A percentile compares a stretch with the other conserved stretches of the same genome.
Conservation (phyloP, 2,329 filamentous ascomycete species). For the Alternaria triticimaculans region DNA sequence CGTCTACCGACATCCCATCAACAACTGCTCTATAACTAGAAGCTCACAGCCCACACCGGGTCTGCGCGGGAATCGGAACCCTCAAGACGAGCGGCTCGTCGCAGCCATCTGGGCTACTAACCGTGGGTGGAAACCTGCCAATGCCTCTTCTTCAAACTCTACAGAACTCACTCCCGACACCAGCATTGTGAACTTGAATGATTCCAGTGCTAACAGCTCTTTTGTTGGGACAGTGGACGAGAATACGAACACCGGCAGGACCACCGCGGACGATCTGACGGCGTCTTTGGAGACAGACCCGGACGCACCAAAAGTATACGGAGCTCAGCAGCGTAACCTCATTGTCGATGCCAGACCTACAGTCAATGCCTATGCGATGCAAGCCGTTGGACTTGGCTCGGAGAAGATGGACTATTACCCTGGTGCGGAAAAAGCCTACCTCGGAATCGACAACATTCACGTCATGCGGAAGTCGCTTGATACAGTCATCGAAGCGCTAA, state of each 20-base stretch:
- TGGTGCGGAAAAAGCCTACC: slow-evolving; percentile 86
- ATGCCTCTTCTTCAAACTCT: slow-evolving; percentile 31
- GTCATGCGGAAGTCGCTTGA: slow-evolving; percentile 93
- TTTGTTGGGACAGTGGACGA: slow-evolving; percentile 41
- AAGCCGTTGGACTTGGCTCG: slow-evolving; percentile 88
- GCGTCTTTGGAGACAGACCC: slow-evolving; percentile 47
- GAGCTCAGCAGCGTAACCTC: slow-evolving; percentile 89
- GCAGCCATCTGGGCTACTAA: slow-evolving; percentile 86
- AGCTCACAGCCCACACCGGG: slow-evolving; percentile 92
- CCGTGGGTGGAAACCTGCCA: slow-evolving; percentile 43
- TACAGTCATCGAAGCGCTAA: slow-evolving; percentile 86
- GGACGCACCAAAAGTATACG: slow-evolving; percentile 67
- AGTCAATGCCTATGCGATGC: slow-evolving; percentile 93
- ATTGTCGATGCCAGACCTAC: slow-evolving; percentile 96
- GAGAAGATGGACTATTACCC: slow-evolving; percentile 99
- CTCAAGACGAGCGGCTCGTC: slow-evolving; percentile 93
- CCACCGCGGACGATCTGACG: slow-evolving; percentile 36
- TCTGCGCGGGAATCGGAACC: slow-evolving; percentile 84
- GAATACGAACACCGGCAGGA: slow-evolving; percentile 24
- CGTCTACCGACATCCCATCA: slow-evolving; percentile 94
- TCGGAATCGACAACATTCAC: slow-evolving; percentile 98
- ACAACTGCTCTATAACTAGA: slow-evolving; percentile 95
- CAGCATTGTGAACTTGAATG: slow-evolving; percentile 42
- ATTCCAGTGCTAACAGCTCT: slow-evolving; percentile 43
- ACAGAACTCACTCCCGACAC: slow-evolving; percentile 40